Conservation (phyloP, 208 protist genomes). For the Herpetomonas samuelpessoai region DNA sequence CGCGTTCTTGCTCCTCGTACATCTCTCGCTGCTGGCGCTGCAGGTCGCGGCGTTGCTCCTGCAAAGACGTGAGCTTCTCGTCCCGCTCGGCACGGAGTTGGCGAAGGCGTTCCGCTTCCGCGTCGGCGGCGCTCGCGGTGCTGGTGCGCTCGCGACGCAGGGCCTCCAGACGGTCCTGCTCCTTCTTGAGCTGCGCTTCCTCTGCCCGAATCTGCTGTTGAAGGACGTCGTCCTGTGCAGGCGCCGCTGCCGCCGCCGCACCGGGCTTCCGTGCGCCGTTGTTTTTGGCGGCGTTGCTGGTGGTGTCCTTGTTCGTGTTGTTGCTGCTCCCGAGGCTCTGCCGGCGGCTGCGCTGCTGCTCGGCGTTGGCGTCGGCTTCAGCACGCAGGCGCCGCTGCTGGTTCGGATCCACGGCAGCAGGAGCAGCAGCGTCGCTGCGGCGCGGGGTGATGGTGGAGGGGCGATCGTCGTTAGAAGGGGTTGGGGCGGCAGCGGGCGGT, state of each 20-base stretch:
- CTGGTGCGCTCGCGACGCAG: neutral
- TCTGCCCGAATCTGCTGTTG: neutral
- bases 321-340: neutral
- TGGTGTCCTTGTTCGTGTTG: constrained; percentile 2
- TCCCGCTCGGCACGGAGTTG: neutral
- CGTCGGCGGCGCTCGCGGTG: neutral
- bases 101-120: neutral
- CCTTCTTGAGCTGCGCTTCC: neutral
- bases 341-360: neutral
- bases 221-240: too few relatives aligned
- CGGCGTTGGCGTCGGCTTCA: neutral
- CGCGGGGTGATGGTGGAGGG: neutral
- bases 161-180: neutral
- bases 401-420: too few relatives aligned
- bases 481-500: neutral
- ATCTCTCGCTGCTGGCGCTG: neutral
- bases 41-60: neutral
- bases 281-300: neutral
- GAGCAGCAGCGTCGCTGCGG: neutral
- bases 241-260: neutral
- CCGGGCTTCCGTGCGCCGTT: neutral
- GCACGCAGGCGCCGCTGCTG: neutral
- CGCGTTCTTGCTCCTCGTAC: neutral
- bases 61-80: neutral
- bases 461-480: neutral